Percentiles rank a stretch among this genome's conserved stretches.
phyloP scores from a whole-genome alignment of 495 filamentous ascomycete species.

The Penicillium herquei region DNA sequence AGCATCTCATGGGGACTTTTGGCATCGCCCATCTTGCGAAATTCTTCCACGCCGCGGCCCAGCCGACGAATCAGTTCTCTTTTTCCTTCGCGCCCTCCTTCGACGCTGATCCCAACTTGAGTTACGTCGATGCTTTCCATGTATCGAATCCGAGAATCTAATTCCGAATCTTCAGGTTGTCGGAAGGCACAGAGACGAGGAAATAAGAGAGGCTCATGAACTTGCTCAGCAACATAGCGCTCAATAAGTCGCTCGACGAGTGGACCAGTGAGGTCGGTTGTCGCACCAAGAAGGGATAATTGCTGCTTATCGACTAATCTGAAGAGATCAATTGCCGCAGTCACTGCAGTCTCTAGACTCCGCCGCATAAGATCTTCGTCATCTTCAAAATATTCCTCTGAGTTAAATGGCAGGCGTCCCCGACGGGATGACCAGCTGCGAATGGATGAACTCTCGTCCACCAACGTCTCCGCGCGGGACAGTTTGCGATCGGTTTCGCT shows the following conservation, averaged over 20 bases:
- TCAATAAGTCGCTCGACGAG: conserved; percentile 92
- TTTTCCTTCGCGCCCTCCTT: conserved; percentile 68
- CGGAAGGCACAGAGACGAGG: conserved; percentile 77
- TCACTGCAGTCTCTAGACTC: conserved; percentile 86
- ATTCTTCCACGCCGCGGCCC: conserved; percentile 78
- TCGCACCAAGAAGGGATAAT: conserved; percentile 84
- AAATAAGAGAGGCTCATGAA: conserved; percentile 83
- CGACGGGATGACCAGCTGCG: conserved; percentile 37
- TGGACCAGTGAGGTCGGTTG: conserved; percentile 90
- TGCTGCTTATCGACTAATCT: conserved; percentile 95
- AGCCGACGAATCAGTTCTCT: conserved; percentile 70
- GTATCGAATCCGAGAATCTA: conserved; percentile 85
- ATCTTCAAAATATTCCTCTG: conserved; percentile 63
- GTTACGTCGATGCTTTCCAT: conserved; percentile 94
- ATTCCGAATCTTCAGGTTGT: conserved; percentile 79
- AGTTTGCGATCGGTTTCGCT: conserved; percentile 25
- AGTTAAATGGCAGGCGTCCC: conserved; percentile 45
- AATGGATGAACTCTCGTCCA: conserved; percentile 35
- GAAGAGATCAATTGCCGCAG: conserved; percentile 91
- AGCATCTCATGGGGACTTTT: conserved; percentile 95
- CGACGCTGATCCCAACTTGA: conserved; percentile 84
- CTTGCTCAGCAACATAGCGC: conserved; percentile 89
- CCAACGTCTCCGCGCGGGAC: conserved; percentile 22
- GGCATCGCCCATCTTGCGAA: conserved; percentile 79
- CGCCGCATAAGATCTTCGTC: conserved; percentile 85